These are phyloP conservation scores for Boletus smithii DNA, from an alignment of 1,284 basidiomycete species.

Conservation along the genomic window DNA sequence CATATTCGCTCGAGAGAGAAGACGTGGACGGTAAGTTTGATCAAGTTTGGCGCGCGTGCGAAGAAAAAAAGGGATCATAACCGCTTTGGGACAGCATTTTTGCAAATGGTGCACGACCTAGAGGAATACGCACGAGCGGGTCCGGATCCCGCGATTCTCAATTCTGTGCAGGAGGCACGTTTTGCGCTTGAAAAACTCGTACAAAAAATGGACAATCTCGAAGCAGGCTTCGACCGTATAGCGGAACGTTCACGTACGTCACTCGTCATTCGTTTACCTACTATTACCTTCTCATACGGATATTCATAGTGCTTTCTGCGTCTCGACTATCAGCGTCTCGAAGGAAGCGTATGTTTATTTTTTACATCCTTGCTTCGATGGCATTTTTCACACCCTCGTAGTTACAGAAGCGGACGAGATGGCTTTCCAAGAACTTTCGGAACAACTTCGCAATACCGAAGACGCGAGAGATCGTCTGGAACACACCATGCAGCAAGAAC, in stretches of 20 bases:
- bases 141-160: slow-evolving; percentile 44
- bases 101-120: slow-evolving; percentile 64
- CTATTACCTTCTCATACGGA: slow-evolving; percentile 8
- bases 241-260: slow-evolving; percentile 73
- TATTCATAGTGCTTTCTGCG: slow-evolving; percentile 56
- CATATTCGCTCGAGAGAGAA: slow-evolving; percentile 63
- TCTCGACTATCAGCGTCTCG: slow-evolving; percentile 64
- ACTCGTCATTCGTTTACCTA: not conserved
- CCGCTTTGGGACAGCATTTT: slow-evolving; percentile 44
- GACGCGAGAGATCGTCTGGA: slow-evolving; percentile 55
- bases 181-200: slow-evolving; percentile 63
- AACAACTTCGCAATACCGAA: slow-evolving; percentile 56
- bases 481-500: slow-evolving; percentile 51
- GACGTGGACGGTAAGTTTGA: slow-evolving; percentile 66
- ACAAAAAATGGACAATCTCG: slow-evolving; percentile 71
- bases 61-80: not conserved
- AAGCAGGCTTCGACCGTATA: slow-evolving; percentile 74
- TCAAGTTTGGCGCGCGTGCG: not conserved
- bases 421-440: slow-evolving; percentile 63
- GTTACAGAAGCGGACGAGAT: slow-evolving; percentile 68
- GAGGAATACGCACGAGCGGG: slow-evolving; percentile 50
- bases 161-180: slow-evolving; percentile 62
- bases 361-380: not conserved
- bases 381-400: slow-evolving; percentile 28
- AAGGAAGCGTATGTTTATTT: slow-evolving; percentile 55